Evolutionary conservation across 176 grass and related monocot genomes (phyloP), one percentile per base, ranked within the genome.

Genomic region (Lolium multiflorum): DNA sequence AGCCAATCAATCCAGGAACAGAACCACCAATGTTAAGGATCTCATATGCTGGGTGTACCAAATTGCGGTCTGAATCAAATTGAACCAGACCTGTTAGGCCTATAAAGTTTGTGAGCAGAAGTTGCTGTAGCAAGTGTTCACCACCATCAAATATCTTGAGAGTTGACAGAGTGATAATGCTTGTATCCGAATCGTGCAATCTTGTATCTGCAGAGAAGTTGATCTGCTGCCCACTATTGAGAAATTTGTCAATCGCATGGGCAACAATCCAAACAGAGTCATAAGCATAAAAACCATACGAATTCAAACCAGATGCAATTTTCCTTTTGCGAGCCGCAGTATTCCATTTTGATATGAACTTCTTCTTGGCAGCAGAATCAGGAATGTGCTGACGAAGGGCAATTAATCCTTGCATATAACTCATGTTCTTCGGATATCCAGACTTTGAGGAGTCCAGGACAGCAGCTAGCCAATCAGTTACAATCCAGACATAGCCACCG

Each of bases 401-500:
- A 80, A 97, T 85, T 66, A 88, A 60, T 79, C 94, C 92, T 71
- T 97, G 92, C 82, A 92, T 87, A 86, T 89, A 78, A 78, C 79
- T 84, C 79, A 90, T 81, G 66, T 35, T 60, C 72, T 92, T 82
- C 59, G 57, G 39, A 81, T 84, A 74, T 84, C 39, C 65, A 11
- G 80, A 52, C 4, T 11, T 57, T 2, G 87, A 90, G 35, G 90
- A 97, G 83, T 97, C 94, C 86, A 97, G 56, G 87, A 94, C 92
- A 78, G 94, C 81, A 79, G 94, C 91, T 62, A 94, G 86, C 94
- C 94, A 94, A 82, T 94, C 92, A 50, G 94, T 94, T 89, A 89
- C 92, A 63, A 97, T 97, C 94, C 94, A 97, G 18, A 94, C 94
- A 80, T 97, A 97, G 61, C 92, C 94, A 68, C 72, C 69, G 82